Conservation (phyloP, 768 basidiomycete species). For the Amanita rubescens region DNA sequence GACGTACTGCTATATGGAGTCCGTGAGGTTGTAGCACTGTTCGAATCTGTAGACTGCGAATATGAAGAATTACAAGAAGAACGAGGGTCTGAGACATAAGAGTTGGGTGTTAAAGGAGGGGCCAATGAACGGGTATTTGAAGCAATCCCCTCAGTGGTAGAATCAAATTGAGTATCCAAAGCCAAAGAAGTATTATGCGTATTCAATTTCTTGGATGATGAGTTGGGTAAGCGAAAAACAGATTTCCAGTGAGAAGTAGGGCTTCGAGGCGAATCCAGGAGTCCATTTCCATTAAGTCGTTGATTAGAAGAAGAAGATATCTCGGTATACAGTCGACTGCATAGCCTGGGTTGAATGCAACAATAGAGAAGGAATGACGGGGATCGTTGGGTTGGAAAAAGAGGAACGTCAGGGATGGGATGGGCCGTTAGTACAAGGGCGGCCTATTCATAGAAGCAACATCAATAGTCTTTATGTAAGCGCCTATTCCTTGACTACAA, state of each 20-base stretch:
- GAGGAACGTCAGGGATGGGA: slow-evolving; percentile 5
- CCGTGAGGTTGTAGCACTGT: slow-evolving; percentile 25
- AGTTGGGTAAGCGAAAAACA: slow-evolving; percentile 60
- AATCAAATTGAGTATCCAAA: slow-evolving; percentile 40
- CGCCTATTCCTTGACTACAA: slow-evolving; percentile 6
- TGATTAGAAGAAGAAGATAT: slow-evolving; percentile 12
- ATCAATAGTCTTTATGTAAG: slow-evolving; percentile 23
- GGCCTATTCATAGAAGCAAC: slow-evolving; percentile 15
- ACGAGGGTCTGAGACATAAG: slow-evolving; percentile 53
- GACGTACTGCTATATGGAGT: slow-evolving; percentile 22
- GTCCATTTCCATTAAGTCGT: slow-evolving; percentile 13
- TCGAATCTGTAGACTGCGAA: slow-evolving; percentile 69
- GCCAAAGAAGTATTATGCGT: slow-evolving; percentile 35
- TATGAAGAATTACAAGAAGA: slow-evolving; percentile 77
- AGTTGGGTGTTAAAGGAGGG: slow-evolving; percentile 45
- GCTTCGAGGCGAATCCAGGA: slow-evolving; percentile 22
- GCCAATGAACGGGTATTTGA: slow-evolving; percentile 37
- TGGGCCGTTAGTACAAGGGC: slow-evolving; percentile 16
- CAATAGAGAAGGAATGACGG: slow-evolving; percentile 14
- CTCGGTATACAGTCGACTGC: slow-evolving; percentile 16
- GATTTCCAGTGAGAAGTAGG: slow-evolving; percentile 57
- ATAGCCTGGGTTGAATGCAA: slow-evolving; percentile 13
- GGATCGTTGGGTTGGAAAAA: slow-evolving; percentile 11
- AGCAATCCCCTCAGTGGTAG: slow-evolving; percentile 21
- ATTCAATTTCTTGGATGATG: slow-evolving; percentile 54